Conservation (phyloP, 352 stramenopile genomes). For the Globisporangium ultimum region DNA sequence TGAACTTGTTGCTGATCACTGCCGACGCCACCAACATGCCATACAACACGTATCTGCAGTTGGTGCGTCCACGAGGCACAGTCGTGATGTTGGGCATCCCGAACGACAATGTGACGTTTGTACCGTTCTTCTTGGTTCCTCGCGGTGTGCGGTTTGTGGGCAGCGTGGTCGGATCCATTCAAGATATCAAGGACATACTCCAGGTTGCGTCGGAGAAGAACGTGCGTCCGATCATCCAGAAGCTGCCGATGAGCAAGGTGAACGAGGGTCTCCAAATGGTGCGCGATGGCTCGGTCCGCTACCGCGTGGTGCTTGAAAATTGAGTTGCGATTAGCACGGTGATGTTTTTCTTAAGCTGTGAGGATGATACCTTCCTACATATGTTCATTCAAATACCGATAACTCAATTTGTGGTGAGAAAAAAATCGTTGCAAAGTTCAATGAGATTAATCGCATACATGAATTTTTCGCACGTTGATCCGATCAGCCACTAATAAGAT, state of each 20-base stretch:
- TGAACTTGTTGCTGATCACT: constrained; percentile 72
- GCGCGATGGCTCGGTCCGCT: constrained; percentile 32
- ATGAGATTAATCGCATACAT: no score
- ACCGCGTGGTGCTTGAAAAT: constrained; percentile 46
- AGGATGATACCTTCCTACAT: no score
- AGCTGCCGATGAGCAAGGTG: constrained; percentile 37
- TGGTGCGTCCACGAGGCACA: constrained; percentile 45
- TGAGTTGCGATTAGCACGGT: no score
- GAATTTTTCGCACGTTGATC: no score
- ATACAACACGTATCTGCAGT: constrained; percentile 36
- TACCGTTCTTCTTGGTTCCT: constrained; percentile 36
- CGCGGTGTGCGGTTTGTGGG: constrained; percentile 44
- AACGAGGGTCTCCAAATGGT: constrained; percentile 43
- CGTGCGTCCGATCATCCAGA: no score
- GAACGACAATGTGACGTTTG: constrained; percentile 50
- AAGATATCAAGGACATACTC: constrained; percentile 77
- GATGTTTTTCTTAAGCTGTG: no score
- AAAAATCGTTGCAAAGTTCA: no score
- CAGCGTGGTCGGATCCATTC: constrained; percentile 52
- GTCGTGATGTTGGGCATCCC: constrained; percentile 60
- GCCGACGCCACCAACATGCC: constrained; percentile 46
- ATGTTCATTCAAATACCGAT: no score
- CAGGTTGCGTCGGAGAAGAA: constrained; percentile 69
- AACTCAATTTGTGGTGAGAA: no score
- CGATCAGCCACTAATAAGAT: no score